Evolutionary conservation across 2,329 filamentous ascomycete species (phyloP), one percentile per base, ranked within the genome.

Genomic region (Aspergillus melleus): DNA sequence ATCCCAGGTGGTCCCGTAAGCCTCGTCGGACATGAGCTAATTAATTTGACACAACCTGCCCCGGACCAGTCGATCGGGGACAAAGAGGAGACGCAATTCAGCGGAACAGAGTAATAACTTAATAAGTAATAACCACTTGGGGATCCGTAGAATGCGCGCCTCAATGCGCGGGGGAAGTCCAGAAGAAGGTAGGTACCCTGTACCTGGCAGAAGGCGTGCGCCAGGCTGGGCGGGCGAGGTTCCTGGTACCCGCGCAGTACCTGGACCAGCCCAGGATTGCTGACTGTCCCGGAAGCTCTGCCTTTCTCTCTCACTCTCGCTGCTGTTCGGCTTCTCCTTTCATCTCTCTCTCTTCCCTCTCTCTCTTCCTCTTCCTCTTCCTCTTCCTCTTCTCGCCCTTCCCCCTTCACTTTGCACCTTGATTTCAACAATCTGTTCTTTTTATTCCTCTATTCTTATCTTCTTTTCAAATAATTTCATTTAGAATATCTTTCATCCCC

Each of bases 401-500:
- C 56, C 66, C 65, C 61, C 64, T 70, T 68, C 66, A 68, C 68
- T 61, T 64, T 67, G 61, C 62, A 63, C 60, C 64, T 64, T 16
- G 44, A 47, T 47, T 30, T 14, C 22, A 44, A 50, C 49, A 39
- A 56, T 51, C 36, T 49, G 36, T 64, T 64, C 63, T 56, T 57
- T 57, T 62, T 63, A 61, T 64, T 52, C 46, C 32, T 71, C 70
- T 64, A 55, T 61, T 59, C 58, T 61, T 60, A 63, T 47, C 30
- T 22, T 22, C 22, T 59, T 53, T 39, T 39, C 36, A 42, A 16
- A 42, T 44, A 55, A 36, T 57, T 54, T 54, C 52, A 47, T 29
- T 57, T 57, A 52, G 32, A 57, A 56, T 60, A 55, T 57, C 58
- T 61, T 64, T 49, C 53, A n/a, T 42, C 36, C 2, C 14, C 4